phyloP scores from a whole-genome alignment of 768 basidiomycete species.

The Collybiopsis confluens region DNA sequence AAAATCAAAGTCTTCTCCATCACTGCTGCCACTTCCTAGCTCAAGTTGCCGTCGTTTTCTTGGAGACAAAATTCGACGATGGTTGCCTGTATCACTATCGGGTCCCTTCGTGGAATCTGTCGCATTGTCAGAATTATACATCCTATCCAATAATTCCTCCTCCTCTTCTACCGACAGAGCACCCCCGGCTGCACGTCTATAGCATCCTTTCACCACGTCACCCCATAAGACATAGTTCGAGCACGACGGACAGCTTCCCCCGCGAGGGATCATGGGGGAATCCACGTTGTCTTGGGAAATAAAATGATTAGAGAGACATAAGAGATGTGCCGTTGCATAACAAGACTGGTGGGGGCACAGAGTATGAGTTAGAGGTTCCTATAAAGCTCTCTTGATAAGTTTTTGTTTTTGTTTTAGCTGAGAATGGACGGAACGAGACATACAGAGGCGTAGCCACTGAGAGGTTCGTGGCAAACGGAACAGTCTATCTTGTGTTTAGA shows the following conservation, averaged over 20 bases:
- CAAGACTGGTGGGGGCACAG: constrained; percentile 53
- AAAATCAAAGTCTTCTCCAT: constrained; percentile 22
- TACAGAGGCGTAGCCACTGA: constrained; percentile 40
- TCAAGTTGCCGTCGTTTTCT: constrained; percentile 5
- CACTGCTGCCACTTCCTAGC: constrained; percentile 8
- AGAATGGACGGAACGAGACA: constrained; percentile 15
- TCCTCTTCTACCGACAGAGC: constrained; percentile 23
- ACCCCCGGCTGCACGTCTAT: constrained; percentile 42
- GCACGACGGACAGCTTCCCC: constrained; percentile 55
- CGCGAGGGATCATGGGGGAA: constrained; percentile 50
- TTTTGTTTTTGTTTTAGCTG: constrained; percentile 5
- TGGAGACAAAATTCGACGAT: constrained; percentile 4
- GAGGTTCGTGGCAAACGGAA: constrained; percentile 39
- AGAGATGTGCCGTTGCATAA: constrained; percentile 49
- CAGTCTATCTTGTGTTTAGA: constrained; percentile 33
- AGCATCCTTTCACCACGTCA: constrained; percentile 60
- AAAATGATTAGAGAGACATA: constrained; percentile 51
- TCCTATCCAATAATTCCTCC: constrained; percentile 21
- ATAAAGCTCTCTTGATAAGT: neutral
- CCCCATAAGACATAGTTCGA: constrained; percentile 61
- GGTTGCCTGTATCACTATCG: too few relatives aligned
- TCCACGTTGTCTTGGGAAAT: constrained; percentile 18
- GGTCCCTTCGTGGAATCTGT: constrained; percentile 9
- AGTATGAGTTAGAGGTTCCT: constrained; percentile 49
- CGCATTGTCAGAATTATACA: constrained; percentile 26